These are phyloP conservation scores for Oryza coarctata DNA, from an alignment of 176 grass and related monocot species.

Conservation along the genomic window DNA sequence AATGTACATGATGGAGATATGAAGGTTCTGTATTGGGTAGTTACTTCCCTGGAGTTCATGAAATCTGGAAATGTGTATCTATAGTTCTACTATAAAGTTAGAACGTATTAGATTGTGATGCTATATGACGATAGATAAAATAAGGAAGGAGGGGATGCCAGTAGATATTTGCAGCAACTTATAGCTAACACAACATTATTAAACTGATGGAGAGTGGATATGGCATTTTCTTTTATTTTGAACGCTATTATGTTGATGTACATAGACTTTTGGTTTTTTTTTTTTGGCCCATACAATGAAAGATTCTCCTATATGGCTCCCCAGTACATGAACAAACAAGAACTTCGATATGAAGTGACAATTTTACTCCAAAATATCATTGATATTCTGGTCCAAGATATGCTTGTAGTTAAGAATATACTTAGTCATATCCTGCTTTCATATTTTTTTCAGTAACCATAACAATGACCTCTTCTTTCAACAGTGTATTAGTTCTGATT, in stretches of 20 bases:
- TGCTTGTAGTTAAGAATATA: conserved; percentile 70
- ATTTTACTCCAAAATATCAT: conserved; percentile 94
- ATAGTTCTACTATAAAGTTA: not conserved
- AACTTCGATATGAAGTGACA: conserved; percentile 57
- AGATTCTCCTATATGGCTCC: conserved; percentile 27
- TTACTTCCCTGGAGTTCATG: not conserved
- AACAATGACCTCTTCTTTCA: conserved; percentile 26
- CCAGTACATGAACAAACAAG: conserved; percentile 71
- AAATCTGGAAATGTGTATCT: not conserved
- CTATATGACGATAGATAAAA: not conserved
- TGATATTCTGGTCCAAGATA: conserved; percentile 86
- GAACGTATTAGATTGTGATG: not conserved
- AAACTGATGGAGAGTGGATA: not conserved
- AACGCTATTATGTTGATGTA: conserved; percentile 4
- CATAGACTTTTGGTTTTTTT: not conserved
- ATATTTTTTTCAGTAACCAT: conserved; percentile 19
- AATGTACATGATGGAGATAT: not conserved
- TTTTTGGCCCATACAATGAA: conserved; percentile 2
- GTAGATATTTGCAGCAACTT: not conserved
- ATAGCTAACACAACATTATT: not conserved
- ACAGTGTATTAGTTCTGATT: conserved; percentile 72
- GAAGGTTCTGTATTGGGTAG: not conserved
- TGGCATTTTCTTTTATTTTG: not conserved
- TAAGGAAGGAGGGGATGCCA: not conserved
- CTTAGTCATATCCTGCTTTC: conserved; percentile 15